Base-by-base conservation (phyloP, 2,329 filamentous ascomycete genomes). In the Elsinoe perseae region DNA sequence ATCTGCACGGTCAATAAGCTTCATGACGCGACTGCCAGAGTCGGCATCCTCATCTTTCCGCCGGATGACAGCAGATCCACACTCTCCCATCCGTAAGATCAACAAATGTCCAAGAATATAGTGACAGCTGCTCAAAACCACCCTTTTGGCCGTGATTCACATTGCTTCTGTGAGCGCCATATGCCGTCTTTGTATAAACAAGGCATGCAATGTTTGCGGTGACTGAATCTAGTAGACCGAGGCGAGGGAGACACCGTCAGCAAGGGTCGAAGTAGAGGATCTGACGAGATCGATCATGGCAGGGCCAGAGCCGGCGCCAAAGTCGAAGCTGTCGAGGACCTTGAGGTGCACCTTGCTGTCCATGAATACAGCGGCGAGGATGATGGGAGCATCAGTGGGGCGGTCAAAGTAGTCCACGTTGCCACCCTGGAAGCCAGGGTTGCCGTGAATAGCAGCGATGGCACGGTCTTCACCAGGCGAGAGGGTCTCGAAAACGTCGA, bases 401-500 rank as follows among this genome's bases (percentile, higher is more conserved):
- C 87, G 82, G 40, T 75, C 71, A 68, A 92, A 86, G 73, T 84
- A 91, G 70, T 90, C 82, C 27, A 80, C 83, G 66, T 83, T 81
- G 54, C 86, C 85, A 30, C 80, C 84, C 25, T 80, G 74, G 50
- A 79, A 52, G 30, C 48, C 48, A 7, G 12, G 74, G 61, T 81
- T 79, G 30, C 70, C 70, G 71, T 90, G 86, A 63, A 89, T 75
- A 14, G 85, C 87, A 36, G 82, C 83, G 73, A 87, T 89, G 71
- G 81, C 80, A 64, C 81, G 81, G 42, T 73, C 77, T 67, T 85
- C 81, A 25, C 86, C 86, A 0, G 77, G 68, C 59, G 78, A 75
- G 38, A 91, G 80, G 21, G 87, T 77, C 72, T 91, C 87, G 64
- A 85, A 83, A 55, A 90, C 77, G 65, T 92, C 87, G 60, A 86